Conservation (phyloP, 2,329 filamentous ascomycete genomes). For the Alternaria brassicae region DNA sequence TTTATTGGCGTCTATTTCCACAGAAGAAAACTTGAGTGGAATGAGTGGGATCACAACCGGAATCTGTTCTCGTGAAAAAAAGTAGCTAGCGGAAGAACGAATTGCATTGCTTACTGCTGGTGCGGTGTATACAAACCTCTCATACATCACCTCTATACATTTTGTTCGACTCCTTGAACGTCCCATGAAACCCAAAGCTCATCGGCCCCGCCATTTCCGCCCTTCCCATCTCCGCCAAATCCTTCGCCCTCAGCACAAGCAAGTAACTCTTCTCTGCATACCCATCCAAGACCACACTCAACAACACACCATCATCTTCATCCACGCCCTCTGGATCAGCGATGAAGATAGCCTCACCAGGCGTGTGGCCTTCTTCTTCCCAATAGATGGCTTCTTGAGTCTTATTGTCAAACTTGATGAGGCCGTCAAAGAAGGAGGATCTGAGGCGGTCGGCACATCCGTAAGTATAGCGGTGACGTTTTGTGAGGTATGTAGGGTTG, state of each 20-base stretch:
- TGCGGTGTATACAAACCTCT: neutral
- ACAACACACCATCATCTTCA: slow-evolving; percentile 69
- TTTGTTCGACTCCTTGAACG: slow-evolving; percentile 49
- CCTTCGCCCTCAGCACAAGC: slow-evolving; percentile 68
- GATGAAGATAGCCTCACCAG: slow-evolving; percentile 74
- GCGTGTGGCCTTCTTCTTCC: slow-evolving; percentile 67
- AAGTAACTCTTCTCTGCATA: slow-evolving; percentile 67
- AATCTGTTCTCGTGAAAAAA: neutral
- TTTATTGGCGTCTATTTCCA: neutral
- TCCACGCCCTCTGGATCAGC: slow-evolving; percentile 56
- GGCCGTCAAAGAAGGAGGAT: slow-evolving; percentile 66
- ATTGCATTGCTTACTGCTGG: no score
- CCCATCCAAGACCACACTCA: slow-evolving; percentile 71
- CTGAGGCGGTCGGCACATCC: slow-evolving; percentile 63
- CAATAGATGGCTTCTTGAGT: slow-evolving; percentile 63
- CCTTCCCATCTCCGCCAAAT: slow-evolving; percentile 68
- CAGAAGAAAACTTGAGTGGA: neutral
- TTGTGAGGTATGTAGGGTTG: slow-evolving; percentile 63
- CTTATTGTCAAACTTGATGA: slow-evolving; percentile 70
- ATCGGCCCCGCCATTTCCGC: slow-evolving; percentile 69
- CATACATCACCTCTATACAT: slow-evolving; percentile 26
- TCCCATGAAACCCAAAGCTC: slow-evolving; percentile 70
- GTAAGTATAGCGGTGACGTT: slow-evolving; percentile 68
- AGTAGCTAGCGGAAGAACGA: neutral
- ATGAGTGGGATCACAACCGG: neutral